phyloP scores from a whole-genome alignment of 768 basidiomycete species.

The Tephrocybe sp. region DNA sequence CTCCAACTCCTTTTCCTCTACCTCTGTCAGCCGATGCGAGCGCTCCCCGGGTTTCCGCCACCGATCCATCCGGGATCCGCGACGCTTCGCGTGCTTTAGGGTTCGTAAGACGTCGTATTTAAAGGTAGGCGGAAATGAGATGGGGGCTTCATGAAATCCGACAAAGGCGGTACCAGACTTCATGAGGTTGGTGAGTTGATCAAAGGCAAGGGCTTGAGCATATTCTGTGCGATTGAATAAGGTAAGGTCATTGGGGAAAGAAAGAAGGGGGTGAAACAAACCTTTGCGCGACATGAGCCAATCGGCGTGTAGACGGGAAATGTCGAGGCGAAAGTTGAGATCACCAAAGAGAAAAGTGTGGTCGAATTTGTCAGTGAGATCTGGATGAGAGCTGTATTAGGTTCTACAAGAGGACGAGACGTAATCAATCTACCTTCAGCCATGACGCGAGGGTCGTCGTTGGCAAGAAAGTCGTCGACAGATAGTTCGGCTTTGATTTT shows the following conservation, averaged over 20 bases:
- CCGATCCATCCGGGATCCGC: slow-evolving; percentile 32
- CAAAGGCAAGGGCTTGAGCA: slow-evolving; percentile 82
- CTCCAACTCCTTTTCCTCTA: slow-evolving; percentile 35
- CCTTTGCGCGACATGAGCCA: slow-evolving; percentile 87
- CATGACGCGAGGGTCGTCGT: slow-evolving; percentile 59
- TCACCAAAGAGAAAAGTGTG: slow-evolving; percentile 88
- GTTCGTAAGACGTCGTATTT: slow-evolving; percentile 81
- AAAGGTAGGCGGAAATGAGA: slow-evolving; percentile 90
- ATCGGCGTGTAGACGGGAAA: slow-evolving; percentile 89
- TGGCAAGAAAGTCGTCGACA: slow-evolving; percentile 72
- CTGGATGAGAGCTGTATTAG: slow-evolving; percentile 28
- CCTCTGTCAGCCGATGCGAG: slow-evolving; percentile 29
- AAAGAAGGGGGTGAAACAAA: slow-evolving; percentile 20
- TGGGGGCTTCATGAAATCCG: slow-evolving; percentile 78
- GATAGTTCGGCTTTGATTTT: slow-evolving; percentile 89
- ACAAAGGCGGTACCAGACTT: slow-evolving; percentile 60
- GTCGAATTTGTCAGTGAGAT: slow-evolving; percentile 87
- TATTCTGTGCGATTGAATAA: slow-evolving; percentile 52
- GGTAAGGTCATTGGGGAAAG: neutral
- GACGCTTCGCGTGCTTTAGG: slow-evolving; percentile 47
- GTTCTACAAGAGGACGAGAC: neutral
- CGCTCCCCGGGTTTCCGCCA: slow-evolving; percentile 34
- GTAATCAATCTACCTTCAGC: slow-evolving; percentile 59
- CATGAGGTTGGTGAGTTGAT: slow-evolving; percentile 84
- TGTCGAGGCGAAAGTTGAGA: slow-evolving; percentile 86